Evolutionary conservation across 2,329 filamentous ascomycete species (phyloP).

Genomic region (Aspergillus quadricinctus): DNA sequence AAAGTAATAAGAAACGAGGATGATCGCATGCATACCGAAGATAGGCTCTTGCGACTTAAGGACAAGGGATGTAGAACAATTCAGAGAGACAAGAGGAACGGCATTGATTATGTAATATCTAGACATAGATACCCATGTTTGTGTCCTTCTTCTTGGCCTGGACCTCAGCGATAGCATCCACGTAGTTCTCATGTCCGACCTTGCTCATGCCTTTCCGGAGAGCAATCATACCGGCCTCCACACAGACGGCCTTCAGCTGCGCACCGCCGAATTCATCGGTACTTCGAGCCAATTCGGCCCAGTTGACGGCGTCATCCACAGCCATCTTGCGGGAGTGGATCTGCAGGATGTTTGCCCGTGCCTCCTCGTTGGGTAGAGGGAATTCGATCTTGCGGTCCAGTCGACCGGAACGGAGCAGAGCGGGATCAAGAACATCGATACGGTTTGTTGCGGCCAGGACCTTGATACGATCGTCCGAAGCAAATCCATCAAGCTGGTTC

Average conservation of each 20-base stretch:
- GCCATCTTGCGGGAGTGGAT: constrained; percentile 99
- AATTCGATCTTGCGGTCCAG: constrained; percentile 98
- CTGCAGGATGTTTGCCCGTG: constrained; percentile 90
- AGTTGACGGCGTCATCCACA: constrained; percentile 88
- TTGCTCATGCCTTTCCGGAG: constrained; percentile 90
- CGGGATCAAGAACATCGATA: constrained; percentile 89
- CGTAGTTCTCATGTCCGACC: constrained; percentile 97
- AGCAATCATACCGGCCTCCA: constrained; percentile 99
- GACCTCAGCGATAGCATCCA: constrained; percentile 96
- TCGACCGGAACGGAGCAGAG: constrained; percentile 83
- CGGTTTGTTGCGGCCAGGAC: constrained; percentile 92
- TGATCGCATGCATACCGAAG: neutral
- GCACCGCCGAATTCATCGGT: constrained; percentile 98
- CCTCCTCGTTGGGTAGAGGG: constrained; percentile 95
- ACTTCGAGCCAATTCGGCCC: constrained; percentile 89
- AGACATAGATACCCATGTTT: constrained; percentile 44
- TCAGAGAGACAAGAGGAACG: neutral
- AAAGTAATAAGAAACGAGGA: neutral
- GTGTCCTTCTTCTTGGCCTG: constrained; percentile 84
- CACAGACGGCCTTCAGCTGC: constrained; percentile 96
- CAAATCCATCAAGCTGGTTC: constrained; percentile 97
- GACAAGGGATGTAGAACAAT: constrained; percentile 1
- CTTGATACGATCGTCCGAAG: constrained; percentile 94
- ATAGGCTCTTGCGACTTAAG: neutral
- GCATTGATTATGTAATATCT: constrained; percentile 9